Conservation (phyloP, 768 basidiomycete genomes). For the Tricholomella constricta region DNA sequence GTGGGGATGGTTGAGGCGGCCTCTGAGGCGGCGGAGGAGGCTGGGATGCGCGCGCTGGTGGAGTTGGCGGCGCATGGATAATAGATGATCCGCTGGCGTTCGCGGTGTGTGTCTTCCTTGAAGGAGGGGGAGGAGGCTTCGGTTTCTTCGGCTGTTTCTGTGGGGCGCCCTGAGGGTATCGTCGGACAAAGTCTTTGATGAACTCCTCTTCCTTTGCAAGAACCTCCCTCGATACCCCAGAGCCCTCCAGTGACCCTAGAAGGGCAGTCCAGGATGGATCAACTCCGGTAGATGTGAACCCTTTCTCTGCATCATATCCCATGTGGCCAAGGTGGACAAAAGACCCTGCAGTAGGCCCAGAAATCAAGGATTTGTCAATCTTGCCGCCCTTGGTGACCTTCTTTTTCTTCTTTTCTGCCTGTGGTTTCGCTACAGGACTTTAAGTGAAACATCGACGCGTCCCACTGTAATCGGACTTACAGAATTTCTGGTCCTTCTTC, state of each 20-base stretch:
- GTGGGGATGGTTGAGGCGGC: slow-evolving; percentile 31
- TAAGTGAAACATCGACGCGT: slow-evolving; percentile 6
- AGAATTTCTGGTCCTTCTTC: slow-evolving; percentile 60
- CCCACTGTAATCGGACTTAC: slow-evolving; percentile 36
- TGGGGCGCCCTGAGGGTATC: slow-evolving; percentile 43
- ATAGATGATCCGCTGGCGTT: slow-evolving; percentile 38
- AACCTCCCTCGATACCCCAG: slow-evolving; percentile 67
- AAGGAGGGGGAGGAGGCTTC: slow-evolving; percentile 53
- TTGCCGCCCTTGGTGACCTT: slow-evolving; percentile 65
- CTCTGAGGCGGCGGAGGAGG: slow-evolving; percentile 29
- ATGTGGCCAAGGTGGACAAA: slow-evolving; percentile 95
- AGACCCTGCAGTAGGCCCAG: slow-evolving; percentile 72
- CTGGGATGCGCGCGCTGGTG: slow-evolving; percentile 30
- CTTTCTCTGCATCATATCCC: slow-evolving; percentile 87
- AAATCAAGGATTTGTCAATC: slow-evolving; percentile 93
- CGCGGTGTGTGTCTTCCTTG: slow-evolving; percentile 40
- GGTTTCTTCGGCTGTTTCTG: slow-evolving; percentile 44
- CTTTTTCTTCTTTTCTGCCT: slow-evolving; percentile 59
- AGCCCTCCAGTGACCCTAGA: slow-evolving; percentile 60
- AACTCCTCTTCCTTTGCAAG: slow-evolving; percentile 84
- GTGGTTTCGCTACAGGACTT: slow-evolving; percentile 44
- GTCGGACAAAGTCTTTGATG: slow-evolving; percentile 78
- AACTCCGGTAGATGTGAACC: slow-evolving; percentile 84
- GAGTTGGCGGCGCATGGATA: slow-evolving; percentile 36
- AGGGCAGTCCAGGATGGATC: slow-evolving; percentile 88